Percentiles rank a stretch among this genome's conserved stretches.
These are phyloP conservation scores for Pseudevernia furfuracea DNA, from an alignment of 495 filamentous ascomycete genomes.

Conservation along the genomic window DNA sequence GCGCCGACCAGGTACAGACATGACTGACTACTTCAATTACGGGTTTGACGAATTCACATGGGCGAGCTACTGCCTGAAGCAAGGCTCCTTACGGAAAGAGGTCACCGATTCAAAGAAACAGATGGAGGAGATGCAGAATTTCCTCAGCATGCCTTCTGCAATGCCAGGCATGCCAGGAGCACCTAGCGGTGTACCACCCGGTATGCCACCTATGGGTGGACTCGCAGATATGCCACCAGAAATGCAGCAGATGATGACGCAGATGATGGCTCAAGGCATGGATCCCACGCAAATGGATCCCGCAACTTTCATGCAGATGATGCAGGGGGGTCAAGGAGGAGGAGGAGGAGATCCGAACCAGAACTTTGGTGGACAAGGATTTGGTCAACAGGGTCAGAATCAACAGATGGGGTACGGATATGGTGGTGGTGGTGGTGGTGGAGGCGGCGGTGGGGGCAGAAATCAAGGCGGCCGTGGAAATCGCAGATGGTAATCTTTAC, in stretches of 20 bases:
- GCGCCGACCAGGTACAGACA: slow-evolving; percentile 90
- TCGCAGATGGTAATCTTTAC: slow-evolving; percentile 19
- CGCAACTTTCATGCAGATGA: slow-evolving; percentile 49
- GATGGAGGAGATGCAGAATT: slow-evolving; percentile 80
- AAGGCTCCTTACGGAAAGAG: slow-evolving; percentile 66
- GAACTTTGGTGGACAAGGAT: slow-evolving; percentile 37
- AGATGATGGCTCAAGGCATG: slow-evolving; percentile 76
- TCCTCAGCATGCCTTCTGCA: slow-evolving; percentile 62
- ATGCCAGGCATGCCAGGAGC: slow-evolving; percentile 54
- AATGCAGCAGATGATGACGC: slow-evolving; percentile 75
- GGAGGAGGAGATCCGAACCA: slow-evolving; percentile 37
- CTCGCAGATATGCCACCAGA: slow-evolving; percentile 67
- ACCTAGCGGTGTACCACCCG: slow-evolving; percentile 32
- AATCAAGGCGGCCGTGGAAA: slow-evolving; percentile 35
- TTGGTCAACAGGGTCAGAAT: slow-evolving; percentile 39
- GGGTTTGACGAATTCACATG: slow-evolving; percentile 99
- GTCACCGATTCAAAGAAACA: slow-evolving; percentile 73
- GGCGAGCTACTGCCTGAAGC: slow-evolving; percentile 88
- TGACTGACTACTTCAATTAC: slow-evolving; percentile 98
- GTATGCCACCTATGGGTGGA: slow-evolving; percentile 59
- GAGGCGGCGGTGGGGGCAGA: slow-evolving; percentile 35
- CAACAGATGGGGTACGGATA: slow-evolving; percentile 47
- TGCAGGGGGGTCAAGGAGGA: slow-evolving; percentile 38
- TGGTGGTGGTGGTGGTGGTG: slow-evolving; percentile 36
- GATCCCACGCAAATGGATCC: slow-evolving; percentile 75